phyloP scores from a whole-genome alignment of 148 eudicot genomes.

The Simmondsia chinensis region DNA sequence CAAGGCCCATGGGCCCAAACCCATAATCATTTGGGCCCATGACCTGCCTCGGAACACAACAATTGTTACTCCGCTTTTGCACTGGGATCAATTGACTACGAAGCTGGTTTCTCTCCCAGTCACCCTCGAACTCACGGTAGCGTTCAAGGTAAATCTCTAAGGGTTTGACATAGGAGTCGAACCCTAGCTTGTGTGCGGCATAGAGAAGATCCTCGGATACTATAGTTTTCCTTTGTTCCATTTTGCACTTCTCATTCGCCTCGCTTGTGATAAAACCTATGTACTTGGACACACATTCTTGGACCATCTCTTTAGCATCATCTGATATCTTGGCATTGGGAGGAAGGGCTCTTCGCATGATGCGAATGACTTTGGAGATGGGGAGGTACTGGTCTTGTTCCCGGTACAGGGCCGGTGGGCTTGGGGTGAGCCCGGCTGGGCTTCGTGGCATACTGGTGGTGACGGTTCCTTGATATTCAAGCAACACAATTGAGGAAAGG shows the following conservation, averaged over 20 bases:
- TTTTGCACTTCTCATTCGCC: slow-evolving; percentile 17
- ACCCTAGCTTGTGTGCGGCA: slow-evolving; percentile 19
- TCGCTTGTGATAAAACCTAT: slow-evolving; percentile 24
- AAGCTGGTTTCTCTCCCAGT: no score
- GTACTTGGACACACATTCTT: slow-evolving; percentile 27
- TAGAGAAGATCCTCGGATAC: slow-evolving; percentile 21
- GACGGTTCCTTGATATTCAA: no score
- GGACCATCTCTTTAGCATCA: slow-evolving; percentile 22
- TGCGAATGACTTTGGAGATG: slow-evolving; percentile 17
- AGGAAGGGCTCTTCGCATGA: slow-evolving; percentile 27
- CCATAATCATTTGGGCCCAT: no score
- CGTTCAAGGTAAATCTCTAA: slow-evolving; percentile 9
- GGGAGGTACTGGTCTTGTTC: slow-evolving; percentile 24
- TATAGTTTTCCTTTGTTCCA: slow-evolving; percentile 19
- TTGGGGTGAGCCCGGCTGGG: neutral
- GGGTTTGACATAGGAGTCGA: slow-evolving; percentile 20
- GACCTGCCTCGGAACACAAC: no score
- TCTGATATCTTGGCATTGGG: slow-evolving; percentile 21
- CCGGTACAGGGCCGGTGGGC: neutral
- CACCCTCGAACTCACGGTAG: slow-evolving; percentile 6
- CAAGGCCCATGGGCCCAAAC: no score
- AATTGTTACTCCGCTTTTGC: no score
- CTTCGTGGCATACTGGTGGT: no score
- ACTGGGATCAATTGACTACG: no score
- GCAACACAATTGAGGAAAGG: no score